These are phyloP conservation scores for Tolypocladium inflatum DNA, from an alignment of 2,329 filamentous ascomycete species.

Conservation along the genomic window DNA sequence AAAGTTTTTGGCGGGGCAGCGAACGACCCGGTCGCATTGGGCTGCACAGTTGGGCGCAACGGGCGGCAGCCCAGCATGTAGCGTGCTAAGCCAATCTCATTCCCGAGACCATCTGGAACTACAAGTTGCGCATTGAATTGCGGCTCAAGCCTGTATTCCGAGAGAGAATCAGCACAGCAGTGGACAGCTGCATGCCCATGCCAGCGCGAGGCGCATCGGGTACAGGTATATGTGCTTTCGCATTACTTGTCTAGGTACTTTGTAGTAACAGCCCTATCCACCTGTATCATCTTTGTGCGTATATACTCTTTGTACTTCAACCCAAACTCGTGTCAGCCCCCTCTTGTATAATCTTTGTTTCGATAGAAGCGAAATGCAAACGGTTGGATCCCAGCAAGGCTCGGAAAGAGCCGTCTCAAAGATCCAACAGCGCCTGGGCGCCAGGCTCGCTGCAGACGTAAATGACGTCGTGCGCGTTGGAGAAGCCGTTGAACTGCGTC, in stretches of 20 bases:
- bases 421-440: conserved; percentile 58
- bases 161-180: too few species aligned
- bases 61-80: too few species aligned
- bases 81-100: too few species aligned
- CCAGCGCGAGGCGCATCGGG: too few species aligned
- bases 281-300: background rate
- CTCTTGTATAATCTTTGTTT: background rate
- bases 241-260: background rate
- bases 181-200: too few species aligned
- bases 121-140: too few species aligned
- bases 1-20: background rate
- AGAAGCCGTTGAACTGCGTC: conserved; percentile 96
- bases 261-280: background rate
- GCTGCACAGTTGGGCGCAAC: background rate
- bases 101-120: too few species aligned
- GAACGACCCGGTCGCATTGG: background rate
- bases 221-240: background rate
- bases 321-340: background rate
- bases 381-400: background rate
- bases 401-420: background rate
- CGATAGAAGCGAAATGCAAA: background rate
- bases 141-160: too few species aligned
- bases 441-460: conserved; percentile 93
- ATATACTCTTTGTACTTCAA: background rate
- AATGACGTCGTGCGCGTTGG: conserved; percentile 81